Base-by-base conservation (phyloP, 2,329 filamentous ascomycete species). In the Aspergillus calidoustus region DNA sequence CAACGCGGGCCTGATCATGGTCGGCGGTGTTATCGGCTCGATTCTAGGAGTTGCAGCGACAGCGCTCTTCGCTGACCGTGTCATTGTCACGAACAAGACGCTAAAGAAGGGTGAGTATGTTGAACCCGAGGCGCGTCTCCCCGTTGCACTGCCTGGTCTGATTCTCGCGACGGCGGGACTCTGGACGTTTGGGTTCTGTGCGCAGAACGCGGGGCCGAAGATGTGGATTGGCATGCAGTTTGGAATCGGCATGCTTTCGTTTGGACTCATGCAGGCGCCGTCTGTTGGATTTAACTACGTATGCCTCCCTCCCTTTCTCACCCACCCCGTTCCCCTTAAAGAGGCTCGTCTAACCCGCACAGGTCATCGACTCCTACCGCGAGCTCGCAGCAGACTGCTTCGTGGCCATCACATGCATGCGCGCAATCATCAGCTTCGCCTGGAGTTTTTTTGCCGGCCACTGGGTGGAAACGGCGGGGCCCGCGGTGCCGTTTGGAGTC, bases 391-490 rank as follows among this genome's bases (percentile, higher is more conserved):
- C 79, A 1, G 83, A 86, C 64, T 85, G 83, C 66, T 85, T 86
- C 64, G 82, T 83, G 13, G 80, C 83, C 54, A 79, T 86, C 0
- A 84, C 83, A 1, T 80, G 80, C 34, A 70, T 82, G 17, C 76
- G 83, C 3, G 77, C 82, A 11, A 70, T 84, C 5, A 78, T 87
- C 8, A 76, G 79, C 0, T 86, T 86, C 65, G 78, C 82, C 0
- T 86, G 83, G 83, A 83, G 82, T 0, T 85, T 85, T 58, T 85
- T 86, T 49, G 80, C 82, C 0, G 77, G 77, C 3, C 72, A 79
- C 4, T 86, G 83, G 84, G 75, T 84, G 0, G 66, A 72, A 1
- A 52, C 72, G 0, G 70, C 68, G 0, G 84, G 84, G 0, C 66
- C 79, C 1, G 78, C 83, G 0, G 72, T 83, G 56, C 79, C 83